Evolutionary conservation across 495 filamentous ascomycete species (phyloP), one percentile per base, ranked within the genome.

Genomic region (Halenospora varia): DNA sequence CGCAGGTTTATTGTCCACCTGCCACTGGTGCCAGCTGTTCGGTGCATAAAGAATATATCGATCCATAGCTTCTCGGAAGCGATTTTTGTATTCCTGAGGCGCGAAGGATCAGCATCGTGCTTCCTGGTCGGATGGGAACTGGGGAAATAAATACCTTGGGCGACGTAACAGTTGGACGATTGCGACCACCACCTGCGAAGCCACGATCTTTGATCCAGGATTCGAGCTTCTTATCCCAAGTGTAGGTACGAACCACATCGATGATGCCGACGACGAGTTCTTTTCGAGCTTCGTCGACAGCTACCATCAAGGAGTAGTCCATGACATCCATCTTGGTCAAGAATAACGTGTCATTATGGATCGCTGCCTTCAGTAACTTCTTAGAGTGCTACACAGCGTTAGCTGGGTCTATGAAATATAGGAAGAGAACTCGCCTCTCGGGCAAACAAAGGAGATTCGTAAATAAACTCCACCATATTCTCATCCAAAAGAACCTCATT

Each of bases 401-500:
- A 64, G 51, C 19, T 22, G 26, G 2, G 19, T 25, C 4, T 0
- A 45, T 81, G 75, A 10, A 88, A 75, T 62, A 13, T 39, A 17
- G 2, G 13, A 24, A 53, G 9, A 18, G 19, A 40, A 55, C 46
- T 46, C 56, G 62, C 63, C 59, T 97, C 94, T 17, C 94, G 84
- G 1, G 90, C 85, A 67, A 97, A 99, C 17, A 99, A 79, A 0
- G 94, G 94, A 1, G 90, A 92, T 68, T 97, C 94, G 69, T 96
- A 97, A 63, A 99, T 97, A 66, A 95, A 96, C 66, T 99, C 94
- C 10, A 99, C 94, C 85, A 99, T 96, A 74, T 99, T 99, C 67
- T 97, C 94, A 65, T 99, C 94, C 3, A 97, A 82, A 18, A 99
- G 82, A 6, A 99, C 94, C 69, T 99, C 94, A 62, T 97, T 90